Conservation (phyloP, 2,329 filamentous ascomycete species). For the Cladobotryum protrusum region DNA sequence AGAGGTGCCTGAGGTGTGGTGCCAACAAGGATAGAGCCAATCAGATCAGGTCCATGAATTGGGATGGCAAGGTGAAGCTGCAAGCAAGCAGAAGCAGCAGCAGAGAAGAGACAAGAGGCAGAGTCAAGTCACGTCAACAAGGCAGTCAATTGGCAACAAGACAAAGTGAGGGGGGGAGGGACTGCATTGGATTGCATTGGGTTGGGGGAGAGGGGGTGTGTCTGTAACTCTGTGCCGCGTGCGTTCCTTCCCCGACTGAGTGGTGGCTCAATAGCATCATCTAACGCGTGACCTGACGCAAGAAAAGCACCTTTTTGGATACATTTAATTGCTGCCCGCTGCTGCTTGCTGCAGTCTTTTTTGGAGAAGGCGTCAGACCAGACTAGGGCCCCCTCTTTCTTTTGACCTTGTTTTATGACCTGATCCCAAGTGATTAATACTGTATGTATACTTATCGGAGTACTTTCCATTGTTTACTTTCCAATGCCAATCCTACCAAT, state of each 20-base stretch:
- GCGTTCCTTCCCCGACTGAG: slow-evolving; percentile 7
- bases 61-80: not conserved
- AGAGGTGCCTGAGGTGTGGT: slow-evolving; percentile 15
- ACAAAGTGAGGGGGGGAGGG: not conserved
- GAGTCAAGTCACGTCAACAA: not conserved
- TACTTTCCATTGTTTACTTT: not conserved
- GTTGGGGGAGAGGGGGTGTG: not conserved
- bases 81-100: not conserved
- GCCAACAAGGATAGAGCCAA: slow-evolving; percentile 10
- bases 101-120: not conserved
- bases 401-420: no score
- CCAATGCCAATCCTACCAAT: not conserved
- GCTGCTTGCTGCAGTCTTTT: not conserved
- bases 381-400: not conserved
- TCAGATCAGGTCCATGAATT: slow-evolving; percentile 6
- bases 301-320: slow-evolving; percentile 7
- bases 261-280: slow-evolving; percentile 16
- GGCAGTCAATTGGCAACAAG: not conserved
- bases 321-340: not conserved
- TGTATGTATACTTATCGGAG: not conserved
- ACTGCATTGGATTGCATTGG: not conserved
- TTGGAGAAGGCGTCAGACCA: not conserved
- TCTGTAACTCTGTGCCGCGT: not conserved
- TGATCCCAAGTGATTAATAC: no score
- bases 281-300: slow-evolving; percentile 29